Conservation (phyloP, 768 basidiomycete species). For the Xerocomus potaroensis region DNA sequence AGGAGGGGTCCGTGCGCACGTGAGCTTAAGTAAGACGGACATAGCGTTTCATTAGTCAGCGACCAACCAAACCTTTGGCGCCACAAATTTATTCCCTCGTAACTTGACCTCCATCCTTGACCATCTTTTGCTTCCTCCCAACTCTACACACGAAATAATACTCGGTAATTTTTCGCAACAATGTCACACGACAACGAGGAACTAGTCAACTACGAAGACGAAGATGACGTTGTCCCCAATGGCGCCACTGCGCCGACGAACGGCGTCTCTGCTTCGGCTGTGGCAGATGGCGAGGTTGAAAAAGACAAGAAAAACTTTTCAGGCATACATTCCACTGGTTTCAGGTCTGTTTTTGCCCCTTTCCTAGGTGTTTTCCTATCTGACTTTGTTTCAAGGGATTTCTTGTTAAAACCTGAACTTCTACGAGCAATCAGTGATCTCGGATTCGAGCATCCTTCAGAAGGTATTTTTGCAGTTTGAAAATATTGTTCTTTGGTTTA, state of each 20-base stretch:
- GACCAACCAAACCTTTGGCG: slow-evolving; percentile 8
- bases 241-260: slow-evolving; percentile 45
- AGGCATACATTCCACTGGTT: slow-evolving; percentile 99
- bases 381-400: slow-evolving; percentile 60
- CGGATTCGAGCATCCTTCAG: slow-evolving; percentile 99
- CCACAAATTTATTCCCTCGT: slow-evolving; percentile 23
- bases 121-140: slow-evolving; percentile 16
- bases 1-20: slow-evolving; percentile 27
- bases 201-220: slow-evolving; percentile 93
- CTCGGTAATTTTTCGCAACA: slow-evolving; percentile 25
- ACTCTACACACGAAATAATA: slow-evolving; percentile 26
- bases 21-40: slow-evolving; percentile 13
- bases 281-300: slow-evolving; percentile 50
- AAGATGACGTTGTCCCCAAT: slow-evolving; percentile 71
- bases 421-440: slow-evolving; percentile 97
- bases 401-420: slow-evolving; percentile 95
- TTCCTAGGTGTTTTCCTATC: slow-evolving; percentile 1
- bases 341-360: slow-evolving; percentile 58
- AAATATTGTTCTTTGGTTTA: neutral
- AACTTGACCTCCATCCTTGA: slow-evolving; percentile 19
- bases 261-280: slow-evolving; percentile 45
- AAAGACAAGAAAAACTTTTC: slow-evolving; percentile 98
- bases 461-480: slow-evolving; percentile 55
- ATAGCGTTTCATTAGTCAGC: slow-evolving; percentile 23
- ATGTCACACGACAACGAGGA: slow-evolving; percentile 90